Conservation (phyloP, 306 rosid genomes). For the Quillaja saponaria region DNA sequence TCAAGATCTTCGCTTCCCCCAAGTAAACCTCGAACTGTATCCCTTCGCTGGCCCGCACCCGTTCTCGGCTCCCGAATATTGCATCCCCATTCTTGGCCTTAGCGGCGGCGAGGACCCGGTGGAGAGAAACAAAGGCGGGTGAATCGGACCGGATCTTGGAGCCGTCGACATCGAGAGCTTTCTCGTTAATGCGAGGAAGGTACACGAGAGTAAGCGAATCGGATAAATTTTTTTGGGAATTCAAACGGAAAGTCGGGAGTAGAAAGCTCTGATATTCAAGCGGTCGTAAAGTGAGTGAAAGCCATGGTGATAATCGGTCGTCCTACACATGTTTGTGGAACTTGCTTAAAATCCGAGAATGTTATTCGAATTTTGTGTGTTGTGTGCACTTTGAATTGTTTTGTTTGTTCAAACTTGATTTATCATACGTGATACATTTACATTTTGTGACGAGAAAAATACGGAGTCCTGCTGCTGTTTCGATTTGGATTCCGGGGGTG, state of each 20-base stretch:
- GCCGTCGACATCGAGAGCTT: conserved; percentile 40
- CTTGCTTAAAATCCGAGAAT: no score
- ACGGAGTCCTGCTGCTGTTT: no score
- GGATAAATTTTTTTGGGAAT: conserved; percentile 24
- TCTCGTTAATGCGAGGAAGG: conserved; percentile 44
- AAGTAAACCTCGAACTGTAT: conserved; percentile 43
- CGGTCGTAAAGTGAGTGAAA: no score
- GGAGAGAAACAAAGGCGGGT: conserved; percentile 43
- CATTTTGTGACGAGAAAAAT: no score
- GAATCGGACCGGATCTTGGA: conserved; percentile 40
- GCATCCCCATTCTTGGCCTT: conserved; percentile 10
- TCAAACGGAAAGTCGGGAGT: conserved; percentile 36
- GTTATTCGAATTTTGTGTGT: no score
- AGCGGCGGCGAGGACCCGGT: conserved; percentile 30
- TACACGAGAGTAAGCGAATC: conserved; percentile 45
- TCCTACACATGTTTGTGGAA: no score
- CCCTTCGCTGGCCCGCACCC: conserved; percentile 41
- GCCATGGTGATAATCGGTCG: no score
- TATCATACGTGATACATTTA: no score
- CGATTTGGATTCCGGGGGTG: no score
- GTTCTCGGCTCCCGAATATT: conserved; percentile 43
- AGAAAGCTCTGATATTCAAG: conserved; percentile 33
- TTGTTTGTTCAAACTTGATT: no score
- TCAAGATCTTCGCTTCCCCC: conserved; percentile 45
- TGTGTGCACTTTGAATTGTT: no score